Percentiles rank a stretch among this genome's conserved stretches.
Conservation (phyloP, 768 basidiomycete species). For the Panaeolus cyanescens region DNA sequence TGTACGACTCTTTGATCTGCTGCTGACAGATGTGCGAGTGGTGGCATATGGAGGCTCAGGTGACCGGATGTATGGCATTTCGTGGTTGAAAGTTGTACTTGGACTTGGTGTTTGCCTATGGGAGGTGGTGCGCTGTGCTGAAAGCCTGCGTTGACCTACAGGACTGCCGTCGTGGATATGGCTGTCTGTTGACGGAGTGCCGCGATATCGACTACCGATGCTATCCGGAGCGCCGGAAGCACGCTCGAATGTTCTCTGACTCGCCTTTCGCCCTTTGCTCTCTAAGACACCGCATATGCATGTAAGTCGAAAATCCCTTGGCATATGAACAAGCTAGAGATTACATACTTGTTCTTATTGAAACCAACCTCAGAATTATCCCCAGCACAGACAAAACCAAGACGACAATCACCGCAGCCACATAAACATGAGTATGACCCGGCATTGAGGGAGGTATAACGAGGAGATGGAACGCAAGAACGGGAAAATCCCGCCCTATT, state of each 20-base stretch:
- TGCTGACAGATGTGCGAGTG: background rate
- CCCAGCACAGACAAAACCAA: slow-evolving; percentile 6
- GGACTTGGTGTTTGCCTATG: background rate
- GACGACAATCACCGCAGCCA: slow-evolving; percentile 10
- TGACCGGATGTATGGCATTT: background rate
- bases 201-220: background rate
- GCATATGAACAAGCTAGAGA: background rate
- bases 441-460: background rate
- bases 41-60: background rate
- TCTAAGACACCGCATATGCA: background rate
- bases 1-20: background rate
- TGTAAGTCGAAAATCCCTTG: background rate
- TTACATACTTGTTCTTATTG: slow-evolving; percentile 9
- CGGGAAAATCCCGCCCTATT: background rate
- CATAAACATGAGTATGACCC: slow-evolving; percentile 7
- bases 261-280: background rate
- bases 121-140: background rate
- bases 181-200: background rate
- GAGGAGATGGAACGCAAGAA: background rate
- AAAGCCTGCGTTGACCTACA: background rate
- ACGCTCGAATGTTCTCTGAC: background rate
- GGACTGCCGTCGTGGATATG: background rate
- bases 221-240: background rate
- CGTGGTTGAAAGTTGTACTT: background rate
- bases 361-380: slow-evolving; percentile 9